Base-by-base conservation (phyloP, 2,329 filamentous ascomycete species). In the Diplocarpon rosae region DNA sequence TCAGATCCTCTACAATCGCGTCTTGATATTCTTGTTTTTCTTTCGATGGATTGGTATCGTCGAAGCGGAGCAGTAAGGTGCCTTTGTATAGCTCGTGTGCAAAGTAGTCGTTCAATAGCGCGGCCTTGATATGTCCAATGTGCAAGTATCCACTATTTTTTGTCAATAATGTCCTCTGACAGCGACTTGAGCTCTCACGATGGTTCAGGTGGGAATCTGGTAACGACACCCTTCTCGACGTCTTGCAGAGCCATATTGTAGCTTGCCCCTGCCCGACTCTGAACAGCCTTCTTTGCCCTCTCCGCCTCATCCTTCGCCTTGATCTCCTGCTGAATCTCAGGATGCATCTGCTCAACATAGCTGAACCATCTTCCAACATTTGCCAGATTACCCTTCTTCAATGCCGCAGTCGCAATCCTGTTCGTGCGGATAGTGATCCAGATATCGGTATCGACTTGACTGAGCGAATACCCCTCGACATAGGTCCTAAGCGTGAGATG, bases 11-110 rank as follows among this genome's bases (percentile, higher is more conserved):
- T 32, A 95, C 72, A 51, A 98, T 98, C 5, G 88, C 76, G 66
- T 96, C 88, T 63, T 96, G 83, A 63, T 83, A 98, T 68, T 96
- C 92, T 63, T 90, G 80, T 70, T 94, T 95, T 72, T 98, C 92
- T 65, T 96, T 96, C 48, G 84, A 81, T 7, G 92, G 92, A 67
- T 98, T 98, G 45, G 92, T 98, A 62, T 98, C 92, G 62, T 98
- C 92, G 60, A 98, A 92, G 48, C 92, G 85, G 39, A 96, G 77
- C 48, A 93, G 80, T 57, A 98, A 73, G 58, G 83, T 93, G 59
- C 92, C 92, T 49, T 90, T 81, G 71, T 94, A 94, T 56, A 87
- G 85, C 63, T 88, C 83, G 65, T 95, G 88, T 36, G 88, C 90
- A 57, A 96, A 96, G 72, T 94, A 96, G 64, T 96, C 89, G 69